phyloP scores from a whole-genome alignment of 225 moss, liverwort and hornwort species.

The Rhytidiadelphus loreus region DNA sequence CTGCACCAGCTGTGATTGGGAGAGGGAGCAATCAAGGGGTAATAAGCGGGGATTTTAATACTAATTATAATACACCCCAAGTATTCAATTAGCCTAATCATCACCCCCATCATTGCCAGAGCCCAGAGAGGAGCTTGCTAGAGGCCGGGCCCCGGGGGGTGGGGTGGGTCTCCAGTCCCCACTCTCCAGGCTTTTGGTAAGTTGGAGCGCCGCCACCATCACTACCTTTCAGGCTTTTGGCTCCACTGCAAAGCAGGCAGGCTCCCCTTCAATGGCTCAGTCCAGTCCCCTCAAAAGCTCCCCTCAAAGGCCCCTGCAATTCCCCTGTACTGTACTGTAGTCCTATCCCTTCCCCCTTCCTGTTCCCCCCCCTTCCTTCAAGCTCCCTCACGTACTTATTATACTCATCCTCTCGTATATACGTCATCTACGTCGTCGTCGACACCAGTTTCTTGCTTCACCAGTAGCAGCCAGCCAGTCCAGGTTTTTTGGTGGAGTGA shows the following conservation, averaged over 20 bases:
- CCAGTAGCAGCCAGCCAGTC: not conserved
- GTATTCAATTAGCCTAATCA: slow-evolving; percentile 3
- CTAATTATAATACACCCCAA: not conserved
- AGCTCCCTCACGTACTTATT: not conserved
- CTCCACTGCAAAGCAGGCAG: not conserved
- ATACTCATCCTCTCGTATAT: not conserved
- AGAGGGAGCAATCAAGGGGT: not conserved
- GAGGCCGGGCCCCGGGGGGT: not conserved
- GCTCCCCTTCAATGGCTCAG: not conserved
- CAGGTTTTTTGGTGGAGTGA: not conserved
- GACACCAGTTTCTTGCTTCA: not conserved
- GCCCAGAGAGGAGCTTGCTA: not conserved
- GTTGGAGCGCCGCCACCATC: not conserved
- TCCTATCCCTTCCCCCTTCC: not conserved
- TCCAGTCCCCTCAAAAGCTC: not conserved
- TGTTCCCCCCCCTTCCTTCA: not conserved
- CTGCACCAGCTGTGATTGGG: not conserved
- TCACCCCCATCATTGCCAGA: slow-evolving; percentile 2
- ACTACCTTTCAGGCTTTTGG: not conserved
- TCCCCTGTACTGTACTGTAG: not conserved
- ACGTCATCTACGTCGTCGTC: slow-evolving; percentile 6
- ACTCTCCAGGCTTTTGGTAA: not conserved
- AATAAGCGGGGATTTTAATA: not conserved
- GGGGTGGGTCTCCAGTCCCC: no score
- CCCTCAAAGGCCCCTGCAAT: not conserved